Conservation (phyloP, 2,329 filamentous ascomycete genomes). For the Penicillium crustosum region DNA sequence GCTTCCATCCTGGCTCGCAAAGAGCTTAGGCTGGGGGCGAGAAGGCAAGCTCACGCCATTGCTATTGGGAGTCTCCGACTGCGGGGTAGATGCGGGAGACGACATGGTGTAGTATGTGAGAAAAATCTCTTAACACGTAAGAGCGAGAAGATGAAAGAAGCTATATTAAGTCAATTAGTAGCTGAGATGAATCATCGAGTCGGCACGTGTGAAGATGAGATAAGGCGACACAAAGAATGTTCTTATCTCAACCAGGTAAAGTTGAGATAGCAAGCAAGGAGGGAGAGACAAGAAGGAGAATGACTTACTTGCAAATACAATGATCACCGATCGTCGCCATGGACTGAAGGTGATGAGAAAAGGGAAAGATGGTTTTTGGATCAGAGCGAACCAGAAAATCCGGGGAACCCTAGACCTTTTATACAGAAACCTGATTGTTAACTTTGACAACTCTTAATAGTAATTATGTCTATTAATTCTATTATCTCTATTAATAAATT, state of each 20-base stretch:
- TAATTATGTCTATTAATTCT: neutral
- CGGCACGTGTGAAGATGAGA: constrained; percentile 8
- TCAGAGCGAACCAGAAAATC: constrained; percentile 15
- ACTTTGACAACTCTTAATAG: neutral
- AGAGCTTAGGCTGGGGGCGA: constrained; percentile 34
- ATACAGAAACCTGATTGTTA: constrained; percentile 7
- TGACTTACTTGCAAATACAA: constrained; percentile 6
- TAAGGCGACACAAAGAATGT: constrained; percentile 12
- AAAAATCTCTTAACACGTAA: constrained; percentile 17
- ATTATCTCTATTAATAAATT: neutral
- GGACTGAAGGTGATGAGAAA: constrained; percentile 15
- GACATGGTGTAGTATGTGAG: constrained; percentile 29
- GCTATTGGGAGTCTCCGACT: constrained; percentile 31
- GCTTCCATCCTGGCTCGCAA: constrained; percentile 34
- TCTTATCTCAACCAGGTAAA: constrained; percentile 15
- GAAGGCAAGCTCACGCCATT: constrained; percentile 21
- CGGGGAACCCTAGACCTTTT: constrained; percentile 22
- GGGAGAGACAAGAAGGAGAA: neutral
- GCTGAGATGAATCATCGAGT: constrained; percentile 10
- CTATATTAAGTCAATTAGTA: constrained; percentile 11
- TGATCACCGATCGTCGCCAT: constrained; percentile 26
- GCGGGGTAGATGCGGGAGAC: constrained; percentile 31
- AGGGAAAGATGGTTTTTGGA: neutral
- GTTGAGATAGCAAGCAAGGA: constrained; percentile 20
- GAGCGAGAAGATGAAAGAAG: constrained; percentile 16